phyloP scores from a whole-genome alignment of 305 asterid genomes.

The Fraxinus greggii region DNA sequence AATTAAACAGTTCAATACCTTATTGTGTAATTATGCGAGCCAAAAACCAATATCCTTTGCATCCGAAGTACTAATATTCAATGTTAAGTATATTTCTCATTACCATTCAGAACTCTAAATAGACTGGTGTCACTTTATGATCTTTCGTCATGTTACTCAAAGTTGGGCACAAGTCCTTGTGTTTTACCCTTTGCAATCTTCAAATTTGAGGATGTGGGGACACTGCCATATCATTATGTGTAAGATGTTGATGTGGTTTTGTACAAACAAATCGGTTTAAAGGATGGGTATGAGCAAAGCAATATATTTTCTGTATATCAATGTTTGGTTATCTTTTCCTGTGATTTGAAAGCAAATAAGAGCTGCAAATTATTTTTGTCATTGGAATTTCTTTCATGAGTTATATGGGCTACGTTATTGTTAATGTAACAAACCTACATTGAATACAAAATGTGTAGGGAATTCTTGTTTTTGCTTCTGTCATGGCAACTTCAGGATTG shows the following conservation, averaged over 20 bases:
- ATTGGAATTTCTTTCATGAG: background rate
- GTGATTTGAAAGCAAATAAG: background rate
- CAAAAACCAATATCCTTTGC: background rate
- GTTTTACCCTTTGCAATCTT: background rate
- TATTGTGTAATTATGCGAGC: background rate
- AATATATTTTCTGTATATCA: background rate
- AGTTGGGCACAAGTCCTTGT: background rate
- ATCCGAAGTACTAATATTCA: background rate
- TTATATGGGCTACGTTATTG: background rate
- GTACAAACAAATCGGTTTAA: background rate
- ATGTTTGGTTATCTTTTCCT: background rate
- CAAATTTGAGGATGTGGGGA: background rate
- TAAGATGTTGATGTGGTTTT: background rate
- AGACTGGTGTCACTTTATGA: background rate
- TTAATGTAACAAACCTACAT: background rate
- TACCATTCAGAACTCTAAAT: background rate
- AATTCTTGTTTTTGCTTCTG: constrained; percentile 55
- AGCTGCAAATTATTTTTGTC: background rate
- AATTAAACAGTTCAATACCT: background rate
- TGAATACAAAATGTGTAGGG: constrained; percentile 36
- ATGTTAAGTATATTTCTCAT: background rate
- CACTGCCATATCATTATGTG: background rate
- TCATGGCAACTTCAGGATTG: constrained; percentile 54
- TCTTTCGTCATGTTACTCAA: background rate
- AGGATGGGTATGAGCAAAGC: background rate